Base-by-base conservation (phyloP, 495 filamentous ascomycete genomes). In the Collariella sp. region DNA sequence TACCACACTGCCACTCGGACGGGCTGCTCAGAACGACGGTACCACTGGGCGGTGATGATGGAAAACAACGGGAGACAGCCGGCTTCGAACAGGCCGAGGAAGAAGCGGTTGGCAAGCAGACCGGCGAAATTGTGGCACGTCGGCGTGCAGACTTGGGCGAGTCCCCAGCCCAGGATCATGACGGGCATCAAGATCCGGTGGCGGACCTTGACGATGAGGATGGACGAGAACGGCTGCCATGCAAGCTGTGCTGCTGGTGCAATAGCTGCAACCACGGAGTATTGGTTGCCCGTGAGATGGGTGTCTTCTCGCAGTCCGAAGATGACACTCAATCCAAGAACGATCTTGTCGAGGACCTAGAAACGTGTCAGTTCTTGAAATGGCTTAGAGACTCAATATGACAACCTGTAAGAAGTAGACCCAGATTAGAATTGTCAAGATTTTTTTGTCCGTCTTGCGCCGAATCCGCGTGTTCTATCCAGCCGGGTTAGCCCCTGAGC, bases 1-100 rank as follows among this genome's bases (percentile, higher is more conserved):
- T 84, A 87, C 84, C 84, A 87, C 13, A 81, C 71, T 4, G 76
- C 78, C 19, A 84, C 83, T 13, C 84, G 71, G 2, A 80, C 68
- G 0, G 81, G 79, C 54, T 83, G 77, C 60, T 87, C 83, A 1
- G 74, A 70, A 11, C 79, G 74, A 0, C 80, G 79, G 55, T 86
- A 88, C 81, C 82, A 87, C 72, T 74, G 68, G 19, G 65, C 65
- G 12, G 76, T 79, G 52, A 81, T 77, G 50, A 81, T 62, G 31
- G 78, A 71, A 61, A 84, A 85, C 0, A 83, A 70, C 0, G 82
- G 83, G 26, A 83, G 65, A 56, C 79, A 83, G 11, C 78, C 80
- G 0, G 72, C 82, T 53, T 84, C 84, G 56, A 85, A 81, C 42
- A 84, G 62, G 3, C 84, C 83, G 0, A 86, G 65, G 40, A 87